Base-by-base conservation (phyloP, 2,329 filamentous ascomycete genomes). In the Parascedosporium putredinis region DNA sequence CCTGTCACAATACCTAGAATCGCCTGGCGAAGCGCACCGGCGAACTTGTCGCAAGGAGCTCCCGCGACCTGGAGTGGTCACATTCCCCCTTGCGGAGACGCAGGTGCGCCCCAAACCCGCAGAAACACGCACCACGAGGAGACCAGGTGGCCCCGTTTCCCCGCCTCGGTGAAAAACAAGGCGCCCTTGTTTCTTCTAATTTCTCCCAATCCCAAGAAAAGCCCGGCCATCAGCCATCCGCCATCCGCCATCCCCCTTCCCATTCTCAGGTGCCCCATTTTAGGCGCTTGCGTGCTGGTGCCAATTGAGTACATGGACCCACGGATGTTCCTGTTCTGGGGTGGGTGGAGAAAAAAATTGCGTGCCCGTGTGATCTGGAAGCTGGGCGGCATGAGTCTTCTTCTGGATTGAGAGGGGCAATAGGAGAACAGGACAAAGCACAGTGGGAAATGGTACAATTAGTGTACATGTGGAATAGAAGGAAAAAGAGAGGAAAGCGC, bases 361-460 rank as follows among this genome's bases (percentile, higher is more conserved):
- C 20, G 18, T 38, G 46, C 10, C 46, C 46, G 33, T 48, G 46
- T 48, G 46, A 48, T 48, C 46, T 25, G 20, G 12, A n/a, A 29
- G n/a, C 36, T 38, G 16, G 33, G 38, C 36, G 22, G 53, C 51
- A 54, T 53, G 55, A 55, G 54, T 56, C 54, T 51, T 50, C 54
- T 55, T 54, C 50, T 47, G 55, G 45, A 45, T 8, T n/a, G 24
- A 24, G 36, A 42, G 36, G n/a, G 44, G 36, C 34, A 27, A 44
- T n/a, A 51, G 40, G 49, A 53, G 42, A 45, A 36, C 24, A n/a
- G n/a, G n/a, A n/a, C n/a, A n/a, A n/a, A n/a, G n/a, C n/a, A n/a
- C n/a, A n/a, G n/a, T n/a, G n/a, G n/a, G n/a, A n/a, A n/a, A n/a
- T n/a, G n/a, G n/a, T n/a, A n/a, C n/a, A n/a, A n/a, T n/a, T n/a